Evolutionary conservation across 352 stramenopile species (phyloP).

Genomic region (Globisporangium paddicum): DNA sequence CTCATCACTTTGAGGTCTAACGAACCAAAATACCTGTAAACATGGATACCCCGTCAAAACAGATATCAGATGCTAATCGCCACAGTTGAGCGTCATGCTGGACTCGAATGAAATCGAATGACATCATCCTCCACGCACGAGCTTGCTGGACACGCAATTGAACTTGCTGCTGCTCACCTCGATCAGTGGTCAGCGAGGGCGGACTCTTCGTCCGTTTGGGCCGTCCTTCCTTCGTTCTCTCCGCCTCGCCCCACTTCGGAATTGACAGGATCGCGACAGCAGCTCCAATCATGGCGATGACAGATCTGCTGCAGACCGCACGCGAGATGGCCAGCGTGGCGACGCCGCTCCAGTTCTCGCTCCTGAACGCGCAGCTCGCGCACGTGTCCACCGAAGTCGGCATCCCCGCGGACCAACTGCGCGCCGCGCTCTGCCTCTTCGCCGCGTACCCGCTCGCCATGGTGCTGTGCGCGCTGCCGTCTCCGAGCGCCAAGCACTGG

Average conservation of each 20-base stretch:
- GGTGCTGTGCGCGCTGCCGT: slow-evolving; percentile 84
- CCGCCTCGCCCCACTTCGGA: not conserved
- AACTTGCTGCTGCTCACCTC: not conserved
- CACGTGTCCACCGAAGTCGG: slow-evolving; percentile 26
- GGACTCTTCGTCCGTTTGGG: not conserved
- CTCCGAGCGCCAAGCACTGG: slow-evolving; percentile 83
- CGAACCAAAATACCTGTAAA: not conserved
- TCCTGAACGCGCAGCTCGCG: slow-evolving; percentile 42
- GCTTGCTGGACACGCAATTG: not conserved
- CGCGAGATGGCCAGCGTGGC: slow-evolving; percentile 22
- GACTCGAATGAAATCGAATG: slow-evolving; percentile 5
- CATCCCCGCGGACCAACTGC: slow-evolving; percentile 56
- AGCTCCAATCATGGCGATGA: not conserved
- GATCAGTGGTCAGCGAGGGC: not conserved
- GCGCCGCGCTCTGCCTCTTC: slow-evolving; percentile 89
- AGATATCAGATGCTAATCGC: too few species aligned
- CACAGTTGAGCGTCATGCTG: too few species aligned
- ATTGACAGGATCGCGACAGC: not conserved
- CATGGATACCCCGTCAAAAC: too few species aligned
- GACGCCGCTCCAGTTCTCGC: slow-evolving; percentile 47
- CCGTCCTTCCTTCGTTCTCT: not conserved
- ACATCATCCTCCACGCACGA: not conserved
- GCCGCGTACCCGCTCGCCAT: slow-evolving; percentile 91
- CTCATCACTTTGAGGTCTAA: not conserved
- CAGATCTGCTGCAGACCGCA: slow-evolving; percentile 5